Evolutionary conservation across 768 basidiomycete species (phyloP), one percentile per base, ranked within the genome.

Genomic region (Infundibulicybe gibba): DNA sequence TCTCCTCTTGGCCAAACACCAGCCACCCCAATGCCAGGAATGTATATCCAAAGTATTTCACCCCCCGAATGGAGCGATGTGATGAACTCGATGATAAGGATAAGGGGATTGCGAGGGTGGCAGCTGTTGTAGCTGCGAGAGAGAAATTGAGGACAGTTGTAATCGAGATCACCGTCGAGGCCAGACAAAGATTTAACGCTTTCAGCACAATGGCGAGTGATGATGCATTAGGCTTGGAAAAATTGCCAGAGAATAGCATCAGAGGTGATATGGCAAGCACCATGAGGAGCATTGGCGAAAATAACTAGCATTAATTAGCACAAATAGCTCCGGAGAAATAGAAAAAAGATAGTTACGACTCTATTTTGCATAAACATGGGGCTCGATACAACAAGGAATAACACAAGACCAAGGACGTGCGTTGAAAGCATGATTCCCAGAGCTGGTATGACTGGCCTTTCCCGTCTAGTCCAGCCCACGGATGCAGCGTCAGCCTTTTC

Each of bases 131-230:
- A 16, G 85, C 81, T 0, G 94, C 90, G 15, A 97, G 82, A 6
- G 90, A 92, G 66, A 95, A 95, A 64, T 97, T 97, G 61, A 97
- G 81, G 49, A 97, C 84, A 13, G 91, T 86, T 21, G 83, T 83
- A 32, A 90, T 81, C 11, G 79, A 93, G 51, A 97, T 87, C 42
- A 93, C 76, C 1, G 89, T 87, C 3, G 95, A 95, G 17, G 90
- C 80, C 40, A 89, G 65, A 62, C 94, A 90, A 20, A 94, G 79
- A 55, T 87, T 87, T 50, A 91, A 69, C 0, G 87, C 71, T 54
- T 89, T 84, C 35, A 94, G 68, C 14, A 87, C 66, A 14, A 65
- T 58, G 14, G 72, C 77, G 32, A 68, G 60, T 16, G 71, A 72
- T 43, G 72, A 73, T 12, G 50, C 49, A 34, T 62, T 65, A 16